phyloP scores from a whole-genome alignment of 441 rosid species.

The Brassica balearica region DNA sequence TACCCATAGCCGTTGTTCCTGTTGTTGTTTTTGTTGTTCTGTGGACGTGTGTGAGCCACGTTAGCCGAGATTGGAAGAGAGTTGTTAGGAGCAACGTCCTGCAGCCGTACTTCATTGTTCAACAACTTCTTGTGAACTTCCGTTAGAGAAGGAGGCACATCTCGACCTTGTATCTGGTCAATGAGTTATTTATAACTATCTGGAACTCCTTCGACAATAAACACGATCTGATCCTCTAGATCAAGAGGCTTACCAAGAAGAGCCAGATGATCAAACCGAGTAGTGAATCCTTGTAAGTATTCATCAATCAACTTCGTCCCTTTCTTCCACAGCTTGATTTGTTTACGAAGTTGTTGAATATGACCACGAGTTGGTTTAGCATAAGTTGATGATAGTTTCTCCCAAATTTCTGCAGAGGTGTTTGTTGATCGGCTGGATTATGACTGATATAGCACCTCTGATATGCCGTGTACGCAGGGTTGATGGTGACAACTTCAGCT shows the following conservation, averaged over 20 bases:
- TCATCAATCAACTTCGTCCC: not conserved
- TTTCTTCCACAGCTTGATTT: not conserved
- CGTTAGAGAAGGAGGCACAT: not conserved
- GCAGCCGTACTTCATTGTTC: not conserved
- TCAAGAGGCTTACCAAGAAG: not conserved
- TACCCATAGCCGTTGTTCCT: not conserved
- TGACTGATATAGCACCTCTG: not conserved
- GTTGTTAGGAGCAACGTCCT: not conserved
- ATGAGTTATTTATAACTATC: not conserved
- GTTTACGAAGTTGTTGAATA: not conserved
- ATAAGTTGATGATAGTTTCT: not conserved
- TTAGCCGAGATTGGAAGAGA: not conserved
- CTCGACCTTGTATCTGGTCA: not conserved
- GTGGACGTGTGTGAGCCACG: not conserved
- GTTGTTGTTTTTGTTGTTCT: not conserved
- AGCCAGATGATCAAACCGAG: not conserved
- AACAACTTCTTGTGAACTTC: not conserved
- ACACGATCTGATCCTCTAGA: not conserved
- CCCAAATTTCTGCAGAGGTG: not conserved
- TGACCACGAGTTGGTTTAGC: not conserved
- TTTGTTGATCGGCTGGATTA: not conserved
- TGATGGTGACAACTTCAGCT: not conserved
- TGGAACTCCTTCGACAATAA: not conserved
- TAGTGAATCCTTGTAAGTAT: not conserved
- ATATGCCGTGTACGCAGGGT: not conserved